Conservation (phyloP, 1,139 yeast genomes). For the Protomyces lactucae-debilis region DNA sequence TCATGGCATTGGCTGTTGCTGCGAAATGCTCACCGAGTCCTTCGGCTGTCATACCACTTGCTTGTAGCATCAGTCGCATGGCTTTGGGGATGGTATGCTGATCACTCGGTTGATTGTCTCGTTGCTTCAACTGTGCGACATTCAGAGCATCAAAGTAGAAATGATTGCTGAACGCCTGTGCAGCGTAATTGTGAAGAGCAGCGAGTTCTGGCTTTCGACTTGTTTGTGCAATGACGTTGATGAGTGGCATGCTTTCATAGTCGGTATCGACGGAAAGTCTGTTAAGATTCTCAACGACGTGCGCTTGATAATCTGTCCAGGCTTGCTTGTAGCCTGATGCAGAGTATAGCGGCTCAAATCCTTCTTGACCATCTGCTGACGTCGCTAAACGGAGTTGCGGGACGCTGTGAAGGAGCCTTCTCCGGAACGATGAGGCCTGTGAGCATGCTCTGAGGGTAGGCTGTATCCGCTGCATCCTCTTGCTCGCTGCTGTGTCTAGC, state of each 20-base stretch:
- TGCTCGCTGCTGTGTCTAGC: too few species aligned
- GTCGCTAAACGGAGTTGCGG: constrained; percentile 7
- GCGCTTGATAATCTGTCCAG: constrained; percentile 78
- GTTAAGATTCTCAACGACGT: constrained; percentile 43
- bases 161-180: constrained; percentile 91
- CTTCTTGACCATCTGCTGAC: constrained; percentile 3
- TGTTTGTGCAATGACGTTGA: constrained; percentile 64
- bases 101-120: constrained; percentile 34
- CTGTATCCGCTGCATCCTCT: neutral
- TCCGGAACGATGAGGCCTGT: neutral
- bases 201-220: constrained; percentile 67
- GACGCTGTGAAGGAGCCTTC: constrained; percentile 13
- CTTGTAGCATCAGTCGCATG: constrained; percentile 29
- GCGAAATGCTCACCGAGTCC: constrained; percentile 52
- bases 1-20: constrained; percentile 52
- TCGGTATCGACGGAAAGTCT: constrained; percentile 32
- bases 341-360: constrained; percentile 62
- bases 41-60: constrained; percentile 43
- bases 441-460: neutral
- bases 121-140: constrained; percentile 1
- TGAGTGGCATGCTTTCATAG: constrained; percentile 16
- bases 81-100: neutral
- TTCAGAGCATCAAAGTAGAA: constrained; percentile 68
- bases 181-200: constrained; percentile 75
- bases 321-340: constrained; percentile 63